These are phyloP conservation scores for Rhizopogon roseolus DNA, from an alignment of 768 basidiomycete genomes.

Conservation along the genomic window DNA sequence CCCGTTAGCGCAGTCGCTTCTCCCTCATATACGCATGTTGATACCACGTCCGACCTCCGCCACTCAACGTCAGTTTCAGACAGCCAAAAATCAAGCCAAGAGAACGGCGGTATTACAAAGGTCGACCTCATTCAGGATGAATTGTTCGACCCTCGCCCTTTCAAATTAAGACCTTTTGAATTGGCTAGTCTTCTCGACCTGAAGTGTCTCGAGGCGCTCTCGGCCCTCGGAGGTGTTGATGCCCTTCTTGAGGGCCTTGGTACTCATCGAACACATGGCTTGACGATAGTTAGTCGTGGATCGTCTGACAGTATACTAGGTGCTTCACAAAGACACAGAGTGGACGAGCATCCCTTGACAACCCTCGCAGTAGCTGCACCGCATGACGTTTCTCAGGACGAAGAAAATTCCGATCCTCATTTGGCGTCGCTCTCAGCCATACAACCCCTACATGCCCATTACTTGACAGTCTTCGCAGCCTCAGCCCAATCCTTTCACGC, in stretches of 20 bases:
- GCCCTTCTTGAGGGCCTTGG: conserved; percentile 72
- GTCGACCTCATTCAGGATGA: conserved; percentile 34
- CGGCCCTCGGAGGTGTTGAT: conserved; percentile 63
- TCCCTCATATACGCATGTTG: conserved; percentile 33
- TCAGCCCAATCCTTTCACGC: conserved; percentile 2
- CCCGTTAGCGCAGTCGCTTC: conserved; percentile 30
- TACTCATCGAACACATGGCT: conserved; percentile 50
- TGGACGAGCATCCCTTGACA: conserved; percentile 6
- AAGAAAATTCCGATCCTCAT: conserved; percentile 7
- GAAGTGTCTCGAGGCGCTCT: conserved; percentile 67
- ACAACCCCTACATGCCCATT: not conserved
- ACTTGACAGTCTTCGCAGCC: not conserved
- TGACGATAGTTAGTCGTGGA: conserved; percentile 11
- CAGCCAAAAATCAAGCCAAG: conserved; percentile 15
- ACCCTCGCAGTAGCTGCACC: conserved; percentile 15
- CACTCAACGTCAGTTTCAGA: conserved; percentile 5
- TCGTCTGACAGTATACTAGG: conserved; percentile 15
- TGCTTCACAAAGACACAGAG: conserved; percentile 27
- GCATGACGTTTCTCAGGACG: conserved; percentile 2
- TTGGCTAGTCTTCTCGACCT: conserved; percentile 90
- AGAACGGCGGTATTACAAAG: conserved; percentile 13
- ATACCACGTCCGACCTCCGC: conserved; percentile 28
- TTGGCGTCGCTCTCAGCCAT: conserved; percentile 34
- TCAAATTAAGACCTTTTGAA: conserved; percentile 63
- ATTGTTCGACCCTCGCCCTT: conserved; percentile 59